These are phyloP conservation scores for Bolboschoenus planiculmis DNA, from an alignment of 176 grass and related monocot genomes.

Conservation along the genomic window DNA sequence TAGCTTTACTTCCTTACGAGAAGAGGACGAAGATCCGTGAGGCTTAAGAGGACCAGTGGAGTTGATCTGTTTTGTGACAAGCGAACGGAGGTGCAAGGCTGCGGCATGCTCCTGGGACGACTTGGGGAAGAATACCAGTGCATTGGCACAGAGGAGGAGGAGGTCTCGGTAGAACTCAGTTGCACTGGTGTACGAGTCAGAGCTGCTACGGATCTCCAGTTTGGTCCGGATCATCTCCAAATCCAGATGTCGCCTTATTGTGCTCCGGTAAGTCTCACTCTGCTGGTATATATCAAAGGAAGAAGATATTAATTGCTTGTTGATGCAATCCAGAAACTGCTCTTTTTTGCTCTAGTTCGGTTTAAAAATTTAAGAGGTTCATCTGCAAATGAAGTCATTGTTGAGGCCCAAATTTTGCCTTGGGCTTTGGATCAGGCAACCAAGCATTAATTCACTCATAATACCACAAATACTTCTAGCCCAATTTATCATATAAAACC, in stretches of 20 bases:
- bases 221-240: constrained; percentile 52
- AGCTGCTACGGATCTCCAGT: constrained; percentile 15
- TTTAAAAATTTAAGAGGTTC: background rate
- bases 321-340: background rate
- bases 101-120: constrained; percentile 46
- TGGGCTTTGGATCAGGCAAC: background rate
- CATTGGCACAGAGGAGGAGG: constrained; percentile 64
- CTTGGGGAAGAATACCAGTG: constrained; percentile 63
- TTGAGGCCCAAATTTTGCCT: background rate
- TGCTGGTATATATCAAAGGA: constrained; percentile 31
- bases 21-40: background rate
- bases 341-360: background rate
- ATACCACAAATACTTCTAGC: background rate
- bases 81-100: constrained; percentile 30
- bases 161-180: constrained; percentile 81
- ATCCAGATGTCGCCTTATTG: constrained; percentile 68
- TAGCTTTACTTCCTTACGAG: background rate
- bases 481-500: background rate
- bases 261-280: constrained; percentile 32
- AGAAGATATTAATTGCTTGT: background rate
- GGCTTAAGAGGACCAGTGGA: constrained; percentile 8
- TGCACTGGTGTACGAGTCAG: constrained; percentile 24
- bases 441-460: background rate
- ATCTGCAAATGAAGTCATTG: background rate
- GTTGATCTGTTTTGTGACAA: constrained; percentile 40